phyloP scores from a whole-genome alignment of 768 basidiomycete species.

The Serendipita sp. region DNA sequence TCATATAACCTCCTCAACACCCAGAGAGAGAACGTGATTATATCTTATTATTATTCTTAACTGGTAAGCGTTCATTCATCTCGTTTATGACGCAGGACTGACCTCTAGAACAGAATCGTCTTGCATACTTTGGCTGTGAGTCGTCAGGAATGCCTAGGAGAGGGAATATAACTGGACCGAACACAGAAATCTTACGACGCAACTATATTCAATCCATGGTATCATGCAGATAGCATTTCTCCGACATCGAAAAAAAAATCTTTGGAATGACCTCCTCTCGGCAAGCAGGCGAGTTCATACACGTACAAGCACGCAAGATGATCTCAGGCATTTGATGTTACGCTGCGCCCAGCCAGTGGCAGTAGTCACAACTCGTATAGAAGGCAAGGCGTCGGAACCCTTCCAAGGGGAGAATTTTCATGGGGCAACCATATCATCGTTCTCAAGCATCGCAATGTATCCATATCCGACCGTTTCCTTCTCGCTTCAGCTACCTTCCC shows the following conservation, averaged over 20 bases:
- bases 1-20: no score
- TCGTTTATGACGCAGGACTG: no score
- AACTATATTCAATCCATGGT: no score
- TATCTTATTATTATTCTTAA: no score
- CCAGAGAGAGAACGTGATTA: no score
- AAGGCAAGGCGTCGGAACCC: background rate
- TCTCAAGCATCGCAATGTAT: conserved; percentile 80
- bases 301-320: background rate
- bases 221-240: background rate
- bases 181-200: no score
- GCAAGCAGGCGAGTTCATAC: background rate
- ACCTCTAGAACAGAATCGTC: no score
- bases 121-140: no score
- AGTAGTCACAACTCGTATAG: conserved; percentile 60
- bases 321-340: conserved; percentile 22
- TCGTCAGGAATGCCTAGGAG: no score
- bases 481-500: conserved; percentile 74
- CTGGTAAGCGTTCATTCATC: no score
- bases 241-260: background rate
- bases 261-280: background rate
- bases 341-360: conserved; percentile 63
- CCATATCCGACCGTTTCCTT: conserved; percentile 81
- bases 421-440: conserved; percentile 87
- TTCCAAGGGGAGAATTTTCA: conserved; percentile 32
- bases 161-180: no score